These are phyloP conservation scores for Spergularia azorica DNA, from an alignment of 179 eudicot species.

Conservation along the genomic window DNA sequence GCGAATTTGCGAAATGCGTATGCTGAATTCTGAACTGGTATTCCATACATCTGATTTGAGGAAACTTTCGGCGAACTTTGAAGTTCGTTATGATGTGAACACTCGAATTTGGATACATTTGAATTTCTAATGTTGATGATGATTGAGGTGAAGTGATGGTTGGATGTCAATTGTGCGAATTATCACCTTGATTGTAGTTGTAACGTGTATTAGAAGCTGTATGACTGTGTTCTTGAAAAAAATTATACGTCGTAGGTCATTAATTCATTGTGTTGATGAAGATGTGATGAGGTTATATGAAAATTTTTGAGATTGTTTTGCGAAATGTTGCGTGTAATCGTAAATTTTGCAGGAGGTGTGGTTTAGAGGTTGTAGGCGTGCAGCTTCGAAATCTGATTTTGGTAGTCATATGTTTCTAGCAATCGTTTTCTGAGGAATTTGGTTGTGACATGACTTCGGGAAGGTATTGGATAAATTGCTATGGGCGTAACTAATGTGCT, in stretches of 20 bases:
- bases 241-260: not conserved
- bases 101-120: not conserved
- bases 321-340: not conserved
- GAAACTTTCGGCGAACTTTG: not conserved
- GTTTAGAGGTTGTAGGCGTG: not conserved
- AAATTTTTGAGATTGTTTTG: not conserved
- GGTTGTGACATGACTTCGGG: too few species aligned
- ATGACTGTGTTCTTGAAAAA: not conserved
- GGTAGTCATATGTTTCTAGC: not conserved
- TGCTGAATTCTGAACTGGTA: not conserved
- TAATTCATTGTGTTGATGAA: not conserved
- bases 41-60: not conserved
- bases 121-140: not conserved
- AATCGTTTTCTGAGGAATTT: not conserved
- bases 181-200: not conserved
- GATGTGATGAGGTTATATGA: slow-evolving; percentile 1
- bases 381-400: not conserved
- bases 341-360: not conserved
- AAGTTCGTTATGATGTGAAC: not conserved
- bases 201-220: not conserved
- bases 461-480: not conserved
- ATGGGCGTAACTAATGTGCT: not conserved
- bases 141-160: not conserved
- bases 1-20: not conserved
- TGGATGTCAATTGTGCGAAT: too few species aligned